Evolutionary conservation across 805 yeast species (phyloP).

Genomic region (Saccharomycopsis selenospora): DNA sequence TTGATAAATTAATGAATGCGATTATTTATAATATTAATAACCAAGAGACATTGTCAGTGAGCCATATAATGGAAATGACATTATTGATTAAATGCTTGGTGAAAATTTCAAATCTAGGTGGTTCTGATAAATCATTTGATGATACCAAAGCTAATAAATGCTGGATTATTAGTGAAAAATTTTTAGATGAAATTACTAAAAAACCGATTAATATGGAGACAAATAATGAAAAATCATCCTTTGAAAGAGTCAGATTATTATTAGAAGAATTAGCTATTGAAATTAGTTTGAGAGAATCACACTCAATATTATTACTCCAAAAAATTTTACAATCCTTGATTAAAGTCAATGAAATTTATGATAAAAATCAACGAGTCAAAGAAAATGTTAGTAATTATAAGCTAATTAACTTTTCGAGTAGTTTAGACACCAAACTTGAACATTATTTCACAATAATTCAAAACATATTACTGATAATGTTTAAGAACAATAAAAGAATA

Average conservation of each 20-base stretch:
- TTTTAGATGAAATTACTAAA: neutral
- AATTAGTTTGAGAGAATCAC: neutral
- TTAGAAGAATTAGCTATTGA: neutral
- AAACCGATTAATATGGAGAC: neutral
- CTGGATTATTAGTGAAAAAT: conserved; percentile 1
- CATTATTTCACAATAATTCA: too few species aligned
- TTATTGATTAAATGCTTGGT: neutral
- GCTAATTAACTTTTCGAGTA: neutral
- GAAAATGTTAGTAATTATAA: too few species aligned
- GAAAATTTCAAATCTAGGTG: neutral
- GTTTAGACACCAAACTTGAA: neutral
- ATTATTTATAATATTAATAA: neutral
- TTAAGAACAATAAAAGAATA: too few species aligned
- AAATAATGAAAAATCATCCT: neutral
- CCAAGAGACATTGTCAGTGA: neutral
- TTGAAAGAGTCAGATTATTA: neutral
- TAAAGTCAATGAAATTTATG: neutral
- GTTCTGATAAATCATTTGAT: neutral
- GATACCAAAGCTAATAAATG: neutral
- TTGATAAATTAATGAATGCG: neutral
- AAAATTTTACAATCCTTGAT: neutral
- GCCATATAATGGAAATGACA: neutral
- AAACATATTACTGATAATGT: too few species aligned
- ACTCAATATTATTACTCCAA: neutral
- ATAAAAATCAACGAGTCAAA: neutral